Evolutionary conservation across 106 monocot species (phyloP).

Genomic region (Dioscorea dumetorum): DNA sequence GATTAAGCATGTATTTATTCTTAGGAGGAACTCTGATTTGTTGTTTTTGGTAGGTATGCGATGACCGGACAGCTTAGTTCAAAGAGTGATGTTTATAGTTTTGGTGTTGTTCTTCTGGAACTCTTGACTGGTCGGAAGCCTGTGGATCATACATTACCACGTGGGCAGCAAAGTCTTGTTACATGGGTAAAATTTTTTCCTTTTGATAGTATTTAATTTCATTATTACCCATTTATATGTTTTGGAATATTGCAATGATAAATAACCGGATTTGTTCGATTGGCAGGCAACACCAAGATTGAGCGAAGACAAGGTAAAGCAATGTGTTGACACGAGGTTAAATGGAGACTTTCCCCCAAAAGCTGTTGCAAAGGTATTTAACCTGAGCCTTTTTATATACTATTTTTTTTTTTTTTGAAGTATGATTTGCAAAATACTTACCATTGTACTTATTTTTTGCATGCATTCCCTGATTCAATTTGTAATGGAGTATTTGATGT

Average conservation of each 20-base stretch:
- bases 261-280: neutral
- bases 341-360: slow-evolving; percentile 20
- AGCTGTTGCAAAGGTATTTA: slow-evolving; percentile 28
- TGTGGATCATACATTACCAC: slow-evolving; percentile 39
- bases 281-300: slow-evolving; percentile 31
- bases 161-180: slow-evolving; percentile 34
- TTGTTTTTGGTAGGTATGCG: slow-evolving; percentile 19
- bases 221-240: neutral
- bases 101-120: slow-evolving; percentile 50
- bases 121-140: slow-evolving; percentile 47
- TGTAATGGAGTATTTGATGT: neutral
- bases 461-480: too few species aligned
- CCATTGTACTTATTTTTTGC: too few species aligned
- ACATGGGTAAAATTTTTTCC: slow-evolving; percentile 23
- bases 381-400: neutral
- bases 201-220: neutral
- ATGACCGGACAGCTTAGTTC: slow-evolving; percentile 39
- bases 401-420: neutral
- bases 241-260: neutral
- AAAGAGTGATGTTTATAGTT: slow-evolving; percentile 51
- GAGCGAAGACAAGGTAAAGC: slow-evolving; percentile 26
- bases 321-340: slow-evolving; percentile 25
- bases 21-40: neutral
- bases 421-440: too few species aligned
- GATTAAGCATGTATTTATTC: too few species aligned